Base-by-base conservation (phyloP, 495 filamentous ascomycete genomes). In the Cercophora scortea region DNA sequence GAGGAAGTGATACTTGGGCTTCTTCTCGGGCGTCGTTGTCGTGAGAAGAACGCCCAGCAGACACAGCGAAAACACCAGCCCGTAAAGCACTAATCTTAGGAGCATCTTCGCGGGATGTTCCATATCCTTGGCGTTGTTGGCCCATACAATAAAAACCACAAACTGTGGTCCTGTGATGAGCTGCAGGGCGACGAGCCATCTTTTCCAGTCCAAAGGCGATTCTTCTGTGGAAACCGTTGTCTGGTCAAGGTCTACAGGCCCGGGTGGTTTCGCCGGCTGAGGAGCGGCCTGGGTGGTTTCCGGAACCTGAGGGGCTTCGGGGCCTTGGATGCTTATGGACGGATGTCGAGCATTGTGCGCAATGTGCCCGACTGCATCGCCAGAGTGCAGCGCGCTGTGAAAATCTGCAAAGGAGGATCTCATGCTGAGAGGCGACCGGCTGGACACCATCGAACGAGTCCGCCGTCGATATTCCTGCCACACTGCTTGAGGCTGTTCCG, bases 151-250 rank as follows among this genome's bases (percentile, higher is more conserved):
- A 11, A 89, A 56, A 4, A 87, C 79, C 41, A 90, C 77, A 62
- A 97, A 96, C 25, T 93, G 73, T 0, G 94, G 94, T 0, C 90
- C 90, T 0, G 85, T 88, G 66, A 96, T 88, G 49, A 90, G 79
- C 61, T 99, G 94, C 18, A 90, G 66, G 8, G 80, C 77, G 39
- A 95, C 74, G 5, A 99, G 81, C 91, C 93, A 96, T 40, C 89
- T 83, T 61, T 90, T 94, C 88, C 91, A 96, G 45, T 84, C 80
- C 47, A 77, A 72, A 1, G 72, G 62, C 25, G 5, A 5, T 4
- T 64, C 61, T 18, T 66, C 63, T 0, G 55, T 56, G 7, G 54
- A 42, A 0, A 56, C 44, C 4, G 60, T 65, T 19, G 61, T 54
- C 32, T 42, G 52, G 40, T 68, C 66, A 17, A 45, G 52, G 32